Conservation (phyloP, 805 yeast genomes). For the Lipomyces sp. region DNA sequence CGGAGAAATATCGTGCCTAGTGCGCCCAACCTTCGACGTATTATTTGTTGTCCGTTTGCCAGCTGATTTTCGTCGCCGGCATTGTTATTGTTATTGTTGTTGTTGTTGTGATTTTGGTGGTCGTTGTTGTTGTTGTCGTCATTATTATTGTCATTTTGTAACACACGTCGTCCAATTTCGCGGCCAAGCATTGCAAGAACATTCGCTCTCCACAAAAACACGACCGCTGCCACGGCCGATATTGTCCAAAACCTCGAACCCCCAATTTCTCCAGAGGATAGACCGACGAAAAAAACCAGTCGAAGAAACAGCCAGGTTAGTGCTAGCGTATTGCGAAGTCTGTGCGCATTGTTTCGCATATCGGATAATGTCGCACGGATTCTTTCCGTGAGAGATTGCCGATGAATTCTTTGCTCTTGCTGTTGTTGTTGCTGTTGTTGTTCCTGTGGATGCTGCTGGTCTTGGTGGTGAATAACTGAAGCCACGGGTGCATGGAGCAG, state of each 20-base stretch:
- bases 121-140: slow-evolving; percentile 10
- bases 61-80: neutral
- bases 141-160: slow-evolving; percentile 8
- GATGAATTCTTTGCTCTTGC: neutral
- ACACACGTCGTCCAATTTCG: slow-evolving; percentile 6
- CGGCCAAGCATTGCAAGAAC: slow-evolving; percentile 5
- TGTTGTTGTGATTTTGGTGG: slow-evolving; percentile 1
- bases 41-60: neutral
- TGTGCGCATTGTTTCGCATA: slow-evolving; percentile 19
- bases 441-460: slow-evolving; percentile 2
- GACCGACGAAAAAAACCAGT: slow-evolving; percentile 26
- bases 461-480: neutral
- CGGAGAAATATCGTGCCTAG: slow-evolving; percentile 1
- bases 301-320: slow-evolving; percentile 31
- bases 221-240: slow-evolving; percentile 17
- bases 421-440: slow-evolving; percentile 3
- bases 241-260: slow-evolving; percentile 27
- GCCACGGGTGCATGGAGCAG: slow-evolving; percentile 12
- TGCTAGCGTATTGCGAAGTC: slow-evolving; percentile 24
- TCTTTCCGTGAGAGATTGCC: neutral
- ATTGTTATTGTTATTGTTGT: neutral
- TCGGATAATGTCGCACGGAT: slow-evolving; percentile 11
- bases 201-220: slow-evolving; percentile 25
- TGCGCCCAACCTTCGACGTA: neutral
- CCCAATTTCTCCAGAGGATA: slow-evolving; percentile 32